These are phyloP conservation scores for Amanita fuliginea DNA, from an alignment of 768 basidiomycete genomes.

Conservation along the genomic window DNA sequence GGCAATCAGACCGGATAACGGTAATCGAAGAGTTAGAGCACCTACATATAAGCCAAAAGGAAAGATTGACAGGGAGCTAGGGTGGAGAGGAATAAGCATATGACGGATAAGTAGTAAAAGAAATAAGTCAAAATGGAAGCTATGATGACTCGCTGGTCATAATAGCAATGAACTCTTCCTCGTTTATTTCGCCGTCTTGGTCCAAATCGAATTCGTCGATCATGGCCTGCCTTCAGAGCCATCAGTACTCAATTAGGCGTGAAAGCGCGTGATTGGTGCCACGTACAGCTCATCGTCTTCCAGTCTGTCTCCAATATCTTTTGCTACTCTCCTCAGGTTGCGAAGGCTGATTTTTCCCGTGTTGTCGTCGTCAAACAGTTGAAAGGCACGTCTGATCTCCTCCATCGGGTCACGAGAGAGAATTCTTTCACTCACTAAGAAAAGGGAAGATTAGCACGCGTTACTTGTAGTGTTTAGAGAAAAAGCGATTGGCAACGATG, in stretches of 20 bases:
- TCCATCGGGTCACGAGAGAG: constrained; percentile 92
- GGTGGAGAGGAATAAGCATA: not conserved
- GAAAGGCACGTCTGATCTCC: constrained; percentile 92
- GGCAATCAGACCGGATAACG: not conserved
- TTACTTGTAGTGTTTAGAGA: constrained; percentile 11
- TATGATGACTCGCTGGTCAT: constrained; percentile 84
- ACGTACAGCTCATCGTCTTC: constrained; percentile 96
- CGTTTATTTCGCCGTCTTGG: constrained; percentile 94
- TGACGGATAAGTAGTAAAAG: not conserved
- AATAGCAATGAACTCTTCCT: constrained; percentile 93
- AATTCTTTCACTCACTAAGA: constrained; percentile 85
- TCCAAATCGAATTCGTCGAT: constrained; percentile 99
- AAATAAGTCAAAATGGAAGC: not conserved
- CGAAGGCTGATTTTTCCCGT: constrained; percentile 90
- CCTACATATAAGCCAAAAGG: constrained; percentile 2
- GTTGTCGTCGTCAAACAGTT: constrained; percentile 92
- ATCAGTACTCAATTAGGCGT: constrained; percentile 1
- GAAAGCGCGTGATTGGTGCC: constrained; percentile 2
- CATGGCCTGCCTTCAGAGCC: constrained; percentile 81
- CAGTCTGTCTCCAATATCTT: constrained; percentile 90
- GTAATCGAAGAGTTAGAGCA: not conserved
- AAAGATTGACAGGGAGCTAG: not conserved
- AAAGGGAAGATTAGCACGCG: not conserved
- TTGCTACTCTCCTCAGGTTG: constrained; percentile 88
- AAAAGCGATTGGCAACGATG: constrained; percentile 1